phyloP scores from a whole-genome alignment of 139 green algal genomes.

The Nannochloris sp. region DNA sequence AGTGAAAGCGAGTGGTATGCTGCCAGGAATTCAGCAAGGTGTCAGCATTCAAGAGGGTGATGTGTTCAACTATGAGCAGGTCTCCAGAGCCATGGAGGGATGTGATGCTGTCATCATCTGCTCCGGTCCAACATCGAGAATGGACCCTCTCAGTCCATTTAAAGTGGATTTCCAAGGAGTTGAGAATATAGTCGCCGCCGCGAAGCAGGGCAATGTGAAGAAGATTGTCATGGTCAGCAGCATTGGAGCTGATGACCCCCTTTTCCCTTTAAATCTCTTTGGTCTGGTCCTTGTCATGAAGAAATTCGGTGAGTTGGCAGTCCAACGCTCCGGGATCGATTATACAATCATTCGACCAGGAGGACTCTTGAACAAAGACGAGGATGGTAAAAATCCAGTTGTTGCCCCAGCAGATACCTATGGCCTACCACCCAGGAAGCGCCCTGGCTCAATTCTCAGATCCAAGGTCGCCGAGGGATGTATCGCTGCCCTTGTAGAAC shows the following conservation, averaged over 20 bases:
- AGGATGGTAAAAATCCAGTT: conserved; percentile 31
- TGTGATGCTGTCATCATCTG: conserved; percentile 50
- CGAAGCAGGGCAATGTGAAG: conserved; percentile 34
- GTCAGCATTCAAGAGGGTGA: conserved; percentile 41
- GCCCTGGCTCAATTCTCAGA: conserved; percentile 31
- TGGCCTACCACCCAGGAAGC: conserved; percentile 29
- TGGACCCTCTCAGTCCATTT: conserved; percentile 63
- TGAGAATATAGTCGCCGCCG: conserved; percentile 60
- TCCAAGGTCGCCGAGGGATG: conserved; percentile 62
- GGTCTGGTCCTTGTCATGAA: conserved; percentile 69
- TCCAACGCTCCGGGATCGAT: conserved; percentile 64
- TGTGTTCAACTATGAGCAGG: conserved; percentile 42
- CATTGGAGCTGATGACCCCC: conserved; percentile 61
- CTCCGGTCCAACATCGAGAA: conserved; percentile 43
- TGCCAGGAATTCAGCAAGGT: conserved; percentile 13
- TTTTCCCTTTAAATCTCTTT: conserved; percentile 71
- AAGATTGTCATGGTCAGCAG: conserved; percentile 47
- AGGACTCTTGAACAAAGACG: conserved; percentile 28
- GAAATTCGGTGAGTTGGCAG: conserved; percentile 66
- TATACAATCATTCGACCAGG: conserved; percentile 74
- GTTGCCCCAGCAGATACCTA: conserved; percentile 36
- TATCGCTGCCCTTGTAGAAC: conserved; percentile 55
- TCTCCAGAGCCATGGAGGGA: conserved; percentile 41
- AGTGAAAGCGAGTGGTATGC: conserved; percentile 24
- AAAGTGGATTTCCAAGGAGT: conserved; percentile 62